phyloP scores from a whole-genome alignment of 2,329 filamentous ascomycete species.

The Myriosclerotinia scirpicola region DNA sequence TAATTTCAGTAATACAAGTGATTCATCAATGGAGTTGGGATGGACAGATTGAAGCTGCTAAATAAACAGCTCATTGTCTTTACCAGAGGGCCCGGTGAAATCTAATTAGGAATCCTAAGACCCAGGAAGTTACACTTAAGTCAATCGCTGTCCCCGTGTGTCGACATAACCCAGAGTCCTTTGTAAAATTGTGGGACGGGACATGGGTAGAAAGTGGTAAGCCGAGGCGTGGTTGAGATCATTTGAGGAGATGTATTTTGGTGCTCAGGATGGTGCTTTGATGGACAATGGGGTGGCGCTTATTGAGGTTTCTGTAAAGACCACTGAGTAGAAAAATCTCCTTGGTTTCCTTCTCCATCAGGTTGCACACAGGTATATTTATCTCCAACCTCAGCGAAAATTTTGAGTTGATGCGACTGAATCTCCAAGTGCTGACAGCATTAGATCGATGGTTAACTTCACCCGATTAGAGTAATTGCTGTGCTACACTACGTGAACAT shows the following conservation, averaged over 20 bases:
- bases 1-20: constrained; percentile 46
- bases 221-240: constrained; percentile 1
- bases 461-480: too few relatives aligned
- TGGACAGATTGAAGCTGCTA: constrained; percentile 36
- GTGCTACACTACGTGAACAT: too few relatives aligned
- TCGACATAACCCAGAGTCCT: constrained; percentile 22
- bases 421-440: too few relatives aligned
- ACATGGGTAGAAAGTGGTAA: too few relatives aligned
- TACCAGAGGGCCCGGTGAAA: constrained; percentile 14
- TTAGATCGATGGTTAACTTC: too few relatives aligned
- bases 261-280: constrained; percentile 11
- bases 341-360: too few relatives aligned
- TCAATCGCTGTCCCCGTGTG: constrained; percentile 13
- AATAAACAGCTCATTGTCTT: constrained; percentile 23
- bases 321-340: neutral
- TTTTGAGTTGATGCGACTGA: too few relatives aligned
- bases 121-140: constrained; percentile 11
- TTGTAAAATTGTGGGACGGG: constrained; percentile 24
- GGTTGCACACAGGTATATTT: too few relatives aligned
- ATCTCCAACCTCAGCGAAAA: too few relatives aligned
- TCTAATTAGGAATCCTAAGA: constrained; percentile 20
- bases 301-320: constrained; percentile 10
- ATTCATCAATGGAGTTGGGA: constrained; percentile 48
- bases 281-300: constrained; percentile 17
- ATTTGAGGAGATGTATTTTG: constrained; percentile 21